Evolutionary conservation across 352 stramenopile genomes (phyloP).

Genomic region (Globisporangium perplexum): DNA sequence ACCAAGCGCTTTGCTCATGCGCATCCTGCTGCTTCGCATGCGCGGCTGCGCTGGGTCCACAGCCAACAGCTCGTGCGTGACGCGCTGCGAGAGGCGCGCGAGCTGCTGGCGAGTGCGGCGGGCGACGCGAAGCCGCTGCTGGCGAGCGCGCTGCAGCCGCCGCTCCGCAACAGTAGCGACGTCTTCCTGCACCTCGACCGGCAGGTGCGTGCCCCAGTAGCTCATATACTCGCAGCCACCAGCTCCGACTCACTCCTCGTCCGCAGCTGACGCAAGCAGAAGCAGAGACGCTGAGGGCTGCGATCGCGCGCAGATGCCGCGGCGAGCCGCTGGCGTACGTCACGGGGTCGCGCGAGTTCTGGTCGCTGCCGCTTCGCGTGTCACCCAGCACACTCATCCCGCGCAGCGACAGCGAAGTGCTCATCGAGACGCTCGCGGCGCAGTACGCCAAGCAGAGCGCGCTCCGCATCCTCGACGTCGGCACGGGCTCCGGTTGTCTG

Average conservation of each 20-base stretch:
- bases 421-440: slow-evolving; percentile 58
- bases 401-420: slow-evolving; percentile 73
- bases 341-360: slow-evolving; percentile 64
- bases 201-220: slow-evolving; percentile 12
- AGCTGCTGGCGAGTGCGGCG: slow-evolving; percentile 3
- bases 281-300: slow-evolving; percentile 14
- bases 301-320: slow-evolving; percentile 18
- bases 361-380: slow-evolving; percentile 56
- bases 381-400: slow-evolving; percentile 65
- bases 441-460: slow-evolving; percentile 30
- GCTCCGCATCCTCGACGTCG: slow-evolving; percentile 61
- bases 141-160: slow-evolving; percentile 37
- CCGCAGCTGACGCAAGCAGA: slow-evolving; percentile 31
- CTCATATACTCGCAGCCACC: no score
- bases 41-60: slow-evolving; percentile 6
- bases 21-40: not conserved
- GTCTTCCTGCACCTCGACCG: slow-evolving; percentile 53
- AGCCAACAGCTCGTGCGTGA: slow-evolving; percentile 9
- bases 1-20: not conserved
- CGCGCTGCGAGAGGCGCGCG: slow-evolving; percentile 6
- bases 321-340: slow-evolving; percentile 79
- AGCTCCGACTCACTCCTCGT: not conserved
- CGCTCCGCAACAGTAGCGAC: slow-evolving; percentile 35
- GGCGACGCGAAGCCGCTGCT: slow-evolving; percentile 54
- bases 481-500: slow-evolving; percentile 65